Conservation (phyloP, 352 stramenopile genomes). For the Pythium phragmiticola region DNA sequence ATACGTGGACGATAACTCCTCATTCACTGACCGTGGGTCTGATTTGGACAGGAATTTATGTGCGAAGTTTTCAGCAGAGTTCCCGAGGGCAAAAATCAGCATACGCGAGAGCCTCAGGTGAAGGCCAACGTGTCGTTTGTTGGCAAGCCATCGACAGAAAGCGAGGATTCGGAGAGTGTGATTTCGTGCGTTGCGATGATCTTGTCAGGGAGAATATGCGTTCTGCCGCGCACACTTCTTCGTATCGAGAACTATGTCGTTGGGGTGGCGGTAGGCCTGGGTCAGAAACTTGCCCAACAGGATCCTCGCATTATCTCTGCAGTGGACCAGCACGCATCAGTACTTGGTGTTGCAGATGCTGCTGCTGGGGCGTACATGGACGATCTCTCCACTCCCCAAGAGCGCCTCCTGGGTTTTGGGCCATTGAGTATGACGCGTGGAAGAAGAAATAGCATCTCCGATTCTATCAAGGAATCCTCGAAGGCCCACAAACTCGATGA, state of each 20-base stretch:
- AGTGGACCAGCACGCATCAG: slow-evolving; percentile 17
- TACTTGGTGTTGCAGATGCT: slow-evolving; percentile 8
- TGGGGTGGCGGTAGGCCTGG: slow-evolving; percentile 15
- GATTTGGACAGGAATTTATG: slow-evolving; percentile 19
- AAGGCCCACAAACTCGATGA: slow-evolving; percentile 37
- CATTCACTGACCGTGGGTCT: not conserved
- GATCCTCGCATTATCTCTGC: slow-evolving; percentile 26
- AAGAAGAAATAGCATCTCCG: slow-evolving; percentile 55
- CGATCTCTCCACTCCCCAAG: slow-evolving; percentile 15
- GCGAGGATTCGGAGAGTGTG: not conserved
- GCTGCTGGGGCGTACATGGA: slow-evolving; percentile 1
- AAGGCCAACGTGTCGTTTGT: slow-evolving; percentile 3
- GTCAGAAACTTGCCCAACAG: slow-evolving; percentile 27
- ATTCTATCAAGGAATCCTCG: slow-evolving; percentile 43
- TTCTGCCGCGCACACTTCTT: slow-evolving; percentile 26
- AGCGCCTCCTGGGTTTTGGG: slow-evolving; percentile 7
- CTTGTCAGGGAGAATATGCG: slow-evolving; percentile 16
- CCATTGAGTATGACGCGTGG: slow-evolving; percentile 25
- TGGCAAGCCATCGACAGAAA: not conserved
- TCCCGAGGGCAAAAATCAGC: not conserved
- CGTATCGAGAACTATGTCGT: slow-evolving; percentile 29
- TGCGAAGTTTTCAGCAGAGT: slow-evolving; percentile 20
- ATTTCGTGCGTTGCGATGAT: slow-evolving; percentile 6
- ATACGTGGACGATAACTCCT: not conserved
- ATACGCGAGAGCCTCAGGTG: slow-evolving; percentile 10